Evolutionary conservation across 768 basidiomycete genomes (phyloP).

Genomic region (Tulasnella sp.): DNA sequence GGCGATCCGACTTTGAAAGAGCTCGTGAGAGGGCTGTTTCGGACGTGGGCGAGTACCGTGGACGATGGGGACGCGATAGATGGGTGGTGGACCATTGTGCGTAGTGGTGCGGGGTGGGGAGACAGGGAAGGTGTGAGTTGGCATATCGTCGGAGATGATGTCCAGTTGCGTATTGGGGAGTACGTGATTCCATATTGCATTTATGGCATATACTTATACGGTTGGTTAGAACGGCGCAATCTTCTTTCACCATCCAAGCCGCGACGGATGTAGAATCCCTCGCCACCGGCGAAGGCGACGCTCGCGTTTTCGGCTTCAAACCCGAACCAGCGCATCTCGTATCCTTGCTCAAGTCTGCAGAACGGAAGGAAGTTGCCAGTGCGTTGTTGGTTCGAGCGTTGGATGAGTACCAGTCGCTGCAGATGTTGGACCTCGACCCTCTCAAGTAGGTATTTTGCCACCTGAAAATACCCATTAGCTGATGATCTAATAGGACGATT

Average conservation of each 20-base stretch:
- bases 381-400: slow-evolving; percentile 63
- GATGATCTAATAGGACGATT: slow-evolving; percentile 34
- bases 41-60: slow-evolving; percentile 65
- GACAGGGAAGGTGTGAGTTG: slow-evolving; percentile 39
- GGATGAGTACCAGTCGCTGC: slow-evolving; percentile 47
- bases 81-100: slow-evolving; percentile 48
- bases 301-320: slow-evolving; percentile 51
- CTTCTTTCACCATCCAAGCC: slow-evolving; percentile 10
- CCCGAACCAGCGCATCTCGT: slow-evolving; percentile 68
- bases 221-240: background rate
- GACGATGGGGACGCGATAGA: slow-evolving; percentile 38
- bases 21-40: slow-evolving; percentile 45
- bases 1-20: slow-evolving; percentile 55
- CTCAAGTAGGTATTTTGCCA: slow-evolving; percentile 22
- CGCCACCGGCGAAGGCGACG: slow-evolving; percentile 25
- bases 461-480: background rate
- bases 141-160: slow-evolving; percentile 44
- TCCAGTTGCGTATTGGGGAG: slow-evolving; percentile 29
- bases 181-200: slow-evolving; percentile 30
- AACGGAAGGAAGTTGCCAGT: slow-evolving; percentile 56
- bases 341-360: slow-evolving; percentile 47
- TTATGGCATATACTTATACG: background rate
- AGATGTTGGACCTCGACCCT: slow-evolving; percentile 23
- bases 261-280: slow-evolving; percentile 22
- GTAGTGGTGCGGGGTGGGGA: slow-evolving; percentile 22